These are phyloP conservation scores for Stemphylium vesicarium DNA, from an alignment of 2,329 filamentous ascomycete species.

Conservation along the genomic window DNA sequence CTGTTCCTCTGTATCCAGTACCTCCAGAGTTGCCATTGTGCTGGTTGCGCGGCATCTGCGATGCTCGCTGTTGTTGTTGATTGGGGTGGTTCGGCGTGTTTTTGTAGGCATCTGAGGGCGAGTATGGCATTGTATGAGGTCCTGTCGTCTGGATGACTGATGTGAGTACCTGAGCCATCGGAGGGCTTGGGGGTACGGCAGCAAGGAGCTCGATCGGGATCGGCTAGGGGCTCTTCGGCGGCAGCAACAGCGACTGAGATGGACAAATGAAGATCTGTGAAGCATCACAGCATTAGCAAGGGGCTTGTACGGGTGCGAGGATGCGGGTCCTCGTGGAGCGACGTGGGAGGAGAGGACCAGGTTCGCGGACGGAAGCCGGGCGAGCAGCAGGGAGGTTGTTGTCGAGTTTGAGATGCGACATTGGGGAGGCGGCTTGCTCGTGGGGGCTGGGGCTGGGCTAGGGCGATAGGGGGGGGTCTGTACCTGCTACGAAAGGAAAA, in stretches of 20 bases:
- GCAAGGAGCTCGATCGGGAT: constrained; percentile 27
- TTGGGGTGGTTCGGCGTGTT: constrained; percentile 47
- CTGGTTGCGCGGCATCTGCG: constrained; percentile 51
- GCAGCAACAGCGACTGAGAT: constrained; percentile 21
- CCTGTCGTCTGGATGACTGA: constrained; percentile 55
- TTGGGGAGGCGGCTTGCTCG: constrained; percentile 1
- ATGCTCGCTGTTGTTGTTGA: constrained; percentile 47
- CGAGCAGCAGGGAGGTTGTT: constrained; percentile 17
- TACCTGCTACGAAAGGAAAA: constrained; percentile 39
- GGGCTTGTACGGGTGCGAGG: constrained; percentile 3
- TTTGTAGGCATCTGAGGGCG: constrained; percentile 57
- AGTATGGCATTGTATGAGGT: constrained; percentile 59
- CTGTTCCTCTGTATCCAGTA: constrained; percentile 51
- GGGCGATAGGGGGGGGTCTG: constrained; percentile 22
- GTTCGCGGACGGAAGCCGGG: constrained; percentile 18
- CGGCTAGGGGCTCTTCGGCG: constrained; percentile 22
- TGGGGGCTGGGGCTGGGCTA: constrained; percentile 20
- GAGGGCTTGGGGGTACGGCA: constrained; percentile 31
- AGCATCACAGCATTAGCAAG: constrained; percentile 26
- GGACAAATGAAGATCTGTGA: constrained; percentile 23
- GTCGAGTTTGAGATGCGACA: constrained; percentile 23
- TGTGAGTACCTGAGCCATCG: constrained; percentile 56
- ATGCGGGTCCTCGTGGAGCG: constrained; percentile 11
- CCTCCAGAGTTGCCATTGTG: constrained; percentile 52
- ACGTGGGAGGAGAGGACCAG: constrained; percentile 12